These are phyloP conservation scores for Gaeumannomyces tritici DNA, from an alignment of 2,329 filamentous ascomycete genomes.

Conservation along the genomic window DNA sequence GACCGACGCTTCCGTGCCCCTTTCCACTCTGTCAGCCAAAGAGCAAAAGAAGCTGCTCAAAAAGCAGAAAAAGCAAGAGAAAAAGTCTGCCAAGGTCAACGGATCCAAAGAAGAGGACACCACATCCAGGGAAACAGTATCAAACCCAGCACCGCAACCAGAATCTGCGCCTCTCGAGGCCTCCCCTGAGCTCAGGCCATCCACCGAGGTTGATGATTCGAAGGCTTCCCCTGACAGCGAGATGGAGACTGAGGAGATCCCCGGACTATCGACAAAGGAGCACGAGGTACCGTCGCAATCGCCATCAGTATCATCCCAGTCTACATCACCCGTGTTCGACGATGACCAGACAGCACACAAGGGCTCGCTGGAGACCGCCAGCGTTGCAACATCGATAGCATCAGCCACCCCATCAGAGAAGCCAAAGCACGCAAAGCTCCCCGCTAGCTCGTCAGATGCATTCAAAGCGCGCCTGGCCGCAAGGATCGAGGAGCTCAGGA, in stretches of 20 bases:
- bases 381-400: conserved; percentile 58
- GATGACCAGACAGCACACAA: conserved; percentile 29
- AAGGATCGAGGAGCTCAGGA: conserved; percentile 76
- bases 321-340: conserved; percentile 55
- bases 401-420: conserved; percentile 49
- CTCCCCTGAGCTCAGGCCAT: neutral
- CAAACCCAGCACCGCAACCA: conserved; percentile 4
- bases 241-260: conserved; percentile 34
- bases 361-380: conserved; percentile 35
- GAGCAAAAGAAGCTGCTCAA: conserved; percentile 39
- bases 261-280: conserved; percentile 37
- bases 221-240: conserved; percentile 25
- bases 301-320: conserved; percentile 33
- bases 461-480: conserved; percentile 72
- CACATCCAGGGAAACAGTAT: conserved; percentile 11
- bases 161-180: conserved; percentile 5
- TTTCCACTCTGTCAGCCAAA: conserved; percentile 25
- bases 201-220: conserved; percentile 32
- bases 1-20: neutral
- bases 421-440: conserved; percentile 57
- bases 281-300: conserved; percentile 22
- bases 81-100: conserved; percentile 11
- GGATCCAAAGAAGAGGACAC: conserved; percentile 2
- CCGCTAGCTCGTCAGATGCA: conserved; percentile 57
- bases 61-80: conserved; percentile 27